Base-by-base conservation (phyloP, 2,329 filamentous ascomycete genomes). In the Claviceps purpurea region DNA sequence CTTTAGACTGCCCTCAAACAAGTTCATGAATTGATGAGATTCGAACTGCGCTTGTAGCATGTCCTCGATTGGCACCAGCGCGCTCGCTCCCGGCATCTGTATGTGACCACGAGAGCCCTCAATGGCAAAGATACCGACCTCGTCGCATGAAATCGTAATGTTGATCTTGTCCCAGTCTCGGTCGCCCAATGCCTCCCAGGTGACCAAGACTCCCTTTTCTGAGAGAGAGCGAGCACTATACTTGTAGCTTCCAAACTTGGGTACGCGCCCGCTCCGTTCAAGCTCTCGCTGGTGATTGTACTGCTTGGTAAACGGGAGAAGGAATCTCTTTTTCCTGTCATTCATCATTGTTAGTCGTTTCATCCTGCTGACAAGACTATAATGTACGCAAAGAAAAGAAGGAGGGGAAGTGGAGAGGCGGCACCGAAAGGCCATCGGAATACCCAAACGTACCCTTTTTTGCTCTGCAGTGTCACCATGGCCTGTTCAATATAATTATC, bases 401-500 rank as follows among this genome's bases (percentile, higher is more conserved):
- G 24, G n/a, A 26, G n/a, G 43, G 22, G 10, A 8, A 10, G 16
- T n/a, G 7, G 16, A 41, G 40, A 41, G 14, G 38, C 14, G 16
- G 14, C 5, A n/a, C 4, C 16, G 5, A 16, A 24, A 10, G 7
- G 14, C 30, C 30, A 34, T 10, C 10, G 11, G 30, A 34, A 34
- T 11, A n/a, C 6, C n/a, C n/a, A 39, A 46, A 68, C 78, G 66
- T 76, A 84, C 79, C 85, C 90, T 70, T 96, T 96, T 69, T 96
- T 95, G 70, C 87, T 95, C 68, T 97, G 93, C 54, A 98, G 75
- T 4, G 94, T 98, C 55, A 90, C 78, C 88, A 98, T 96, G 48
- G 93, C 91, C 68, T 95, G 90, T 71, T 98, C 94, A 63, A 98
- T 95, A 70, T 98, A 98, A 71, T 98, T 89, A 65, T 98, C 95